Evolutionary conservation across 2,329 filamentous ascomycete species (phyloP).

Genomic region (Zarea fungicola): DNA sequence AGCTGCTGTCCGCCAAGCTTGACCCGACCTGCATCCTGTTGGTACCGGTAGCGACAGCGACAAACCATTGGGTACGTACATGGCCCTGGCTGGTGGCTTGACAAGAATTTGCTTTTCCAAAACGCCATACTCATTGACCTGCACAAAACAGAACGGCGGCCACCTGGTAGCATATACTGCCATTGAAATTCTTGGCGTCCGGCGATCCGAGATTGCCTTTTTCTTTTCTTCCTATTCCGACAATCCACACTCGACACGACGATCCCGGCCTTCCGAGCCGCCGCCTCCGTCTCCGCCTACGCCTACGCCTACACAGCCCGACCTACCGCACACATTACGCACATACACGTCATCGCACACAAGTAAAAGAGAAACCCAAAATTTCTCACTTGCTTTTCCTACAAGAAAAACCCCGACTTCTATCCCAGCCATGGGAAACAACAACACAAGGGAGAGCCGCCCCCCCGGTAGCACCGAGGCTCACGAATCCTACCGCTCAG

Average conservation of each 20-base stretch:
- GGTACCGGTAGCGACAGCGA: slow-evolving; percentile 1
- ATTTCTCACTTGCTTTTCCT: too few species aligned
- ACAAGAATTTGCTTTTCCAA: too few species aligned
- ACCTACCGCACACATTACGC: background rate
- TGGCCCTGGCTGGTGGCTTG: too few species aligned
- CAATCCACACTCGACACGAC: background rate
- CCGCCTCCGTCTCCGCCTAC: background rate
- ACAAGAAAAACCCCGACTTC: background rate
- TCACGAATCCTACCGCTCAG: background rate
- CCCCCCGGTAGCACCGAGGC: slow-evolving; percentile 19
- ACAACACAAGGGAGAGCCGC: slow-evolving; percentile 36
- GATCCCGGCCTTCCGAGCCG: background rate
- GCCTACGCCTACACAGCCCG: background rate
- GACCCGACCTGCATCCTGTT: background rate
- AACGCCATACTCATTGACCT: background rate
- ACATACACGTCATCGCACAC: too few species aligned
- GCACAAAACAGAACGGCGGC: too few species aligned
- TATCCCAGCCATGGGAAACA: slow-evolving; percentile 32
- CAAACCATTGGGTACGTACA: too few species aligned
- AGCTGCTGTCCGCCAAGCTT: too few species aligned
- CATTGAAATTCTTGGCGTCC: background rate
- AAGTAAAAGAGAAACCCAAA: background rate
- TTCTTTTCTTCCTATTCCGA: too few species aligned
- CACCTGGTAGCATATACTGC: background rate
- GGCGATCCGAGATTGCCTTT: background rate